Evolutionary conservation across 305 asterid species (phyloP).

Genomic region (Fraxinus dipetala): DNA sequence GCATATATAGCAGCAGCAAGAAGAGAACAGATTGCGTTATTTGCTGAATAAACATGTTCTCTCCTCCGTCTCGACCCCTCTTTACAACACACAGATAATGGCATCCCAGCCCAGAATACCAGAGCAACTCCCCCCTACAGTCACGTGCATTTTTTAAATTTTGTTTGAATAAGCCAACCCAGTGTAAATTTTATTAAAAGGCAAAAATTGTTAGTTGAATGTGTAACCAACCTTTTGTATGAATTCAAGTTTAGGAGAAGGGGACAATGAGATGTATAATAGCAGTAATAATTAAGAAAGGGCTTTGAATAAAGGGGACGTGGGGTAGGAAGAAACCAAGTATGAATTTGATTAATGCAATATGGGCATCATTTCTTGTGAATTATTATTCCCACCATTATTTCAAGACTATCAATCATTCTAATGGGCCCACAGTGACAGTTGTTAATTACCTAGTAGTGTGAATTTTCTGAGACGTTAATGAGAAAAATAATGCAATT

Average conservation of each 20-base stretch:
- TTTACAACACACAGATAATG: background rate
- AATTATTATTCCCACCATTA: background rate
- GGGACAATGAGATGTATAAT: background rate
- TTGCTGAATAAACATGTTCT: conserved; percentile 35
- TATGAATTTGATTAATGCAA: background rate
- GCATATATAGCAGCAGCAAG: conserved; percentile 64
- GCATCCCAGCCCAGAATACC: background rate
- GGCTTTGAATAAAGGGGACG: conserved; percentile 1
- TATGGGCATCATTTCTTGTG: background rate
- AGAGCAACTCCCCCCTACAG: background rate
- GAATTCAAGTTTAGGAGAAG: background rate
- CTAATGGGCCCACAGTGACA: background rate
- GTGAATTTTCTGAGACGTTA: background rate
- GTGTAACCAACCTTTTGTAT: background rate
- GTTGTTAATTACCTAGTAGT: background rate
- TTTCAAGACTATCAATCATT: background rate
- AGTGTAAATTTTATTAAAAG: background rate
- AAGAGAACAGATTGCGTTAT: conserved; percentile 56
- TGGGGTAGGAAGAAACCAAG: background rate
- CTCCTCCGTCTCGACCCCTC: conserved; percentile 18
- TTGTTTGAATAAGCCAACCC: background rate
- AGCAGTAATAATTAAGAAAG: background rate
- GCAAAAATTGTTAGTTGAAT: background rate
- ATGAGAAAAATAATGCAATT: background rate
- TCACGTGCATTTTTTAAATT: background rate